Percentiles rank a stretch among this genome's conserved stretches.
These are phyloP conservation scores for Vitis hybrid DNA, from an alignment of 177 flowering plant genomes.

Conservation along the genomic window DNA sequence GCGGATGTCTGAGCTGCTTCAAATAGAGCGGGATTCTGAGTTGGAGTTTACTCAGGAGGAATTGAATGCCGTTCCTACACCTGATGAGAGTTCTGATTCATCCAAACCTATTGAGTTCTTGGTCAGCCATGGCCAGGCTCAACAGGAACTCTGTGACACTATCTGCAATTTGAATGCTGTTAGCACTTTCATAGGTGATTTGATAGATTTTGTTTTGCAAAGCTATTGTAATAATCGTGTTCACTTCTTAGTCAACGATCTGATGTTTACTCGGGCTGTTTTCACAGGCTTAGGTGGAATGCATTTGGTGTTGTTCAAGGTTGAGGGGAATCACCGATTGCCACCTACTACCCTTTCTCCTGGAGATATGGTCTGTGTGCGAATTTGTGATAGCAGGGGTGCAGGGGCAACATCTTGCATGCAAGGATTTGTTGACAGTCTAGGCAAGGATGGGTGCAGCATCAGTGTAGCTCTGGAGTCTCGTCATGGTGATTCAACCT, in stretches of 20 bases:
- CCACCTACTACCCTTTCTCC: constrained; percentile 96
- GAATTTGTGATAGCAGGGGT: constrained; percentile 83
- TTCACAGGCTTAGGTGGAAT: constrained; percentile 85
- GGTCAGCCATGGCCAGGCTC: constrained; percentile 89
- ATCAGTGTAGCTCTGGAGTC: constrained; percentile 82
- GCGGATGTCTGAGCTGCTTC: constrained; percentile 74
- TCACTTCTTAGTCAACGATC: too few species aligned
- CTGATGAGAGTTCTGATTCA: constrained; percentile 48
- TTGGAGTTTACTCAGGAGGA: constrained; percentile 92
- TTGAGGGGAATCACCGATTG: constrained; percentile 77
- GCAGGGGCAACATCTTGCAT: constrained; percentile 81
- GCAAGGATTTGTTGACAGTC: constrained; percentile 88
- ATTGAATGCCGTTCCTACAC: constrained; percentile 75
- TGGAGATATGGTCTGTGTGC: constrained; percentile 95
- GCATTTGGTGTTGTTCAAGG: constrained; percentile 83
- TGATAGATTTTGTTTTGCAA: too few species aligned
- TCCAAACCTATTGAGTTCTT: constrained; percentile 80
- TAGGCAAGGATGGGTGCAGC: constrained; percentile 92
- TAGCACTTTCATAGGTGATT: constrained; percentile 75
- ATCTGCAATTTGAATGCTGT: constrained; percentile 79
- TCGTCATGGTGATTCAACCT: constrained; percentile 88
- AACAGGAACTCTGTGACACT: constrained; percentile 93
- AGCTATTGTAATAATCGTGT: too few species aligned
- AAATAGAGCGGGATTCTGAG: constrained; percentile 86
- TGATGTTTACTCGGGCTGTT: constrained; percentile 6